Conservation (phyloP, 2,329 filamentous ascomycete genomes). For the Hypoxylon sp. region DNA sequence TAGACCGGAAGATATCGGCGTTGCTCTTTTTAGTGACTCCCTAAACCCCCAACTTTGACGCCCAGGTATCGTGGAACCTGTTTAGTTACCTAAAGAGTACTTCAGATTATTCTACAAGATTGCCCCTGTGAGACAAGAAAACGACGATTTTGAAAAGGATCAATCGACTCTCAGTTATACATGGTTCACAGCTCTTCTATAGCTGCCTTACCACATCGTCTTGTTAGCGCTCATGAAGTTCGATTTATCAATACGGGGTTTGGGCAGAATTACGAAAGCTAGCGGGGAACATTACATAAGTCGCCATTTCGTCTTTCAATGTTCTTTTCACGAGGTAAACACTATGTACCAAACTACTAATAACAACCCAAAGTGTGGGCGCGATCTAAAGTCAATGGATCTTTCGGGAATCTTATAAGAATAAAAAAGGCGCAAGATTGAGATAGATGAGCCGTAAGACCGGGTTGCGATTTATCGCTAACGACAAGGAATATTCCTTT, state of each 20-base stretch:
- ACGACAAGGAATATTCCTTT: conserved; percentile 37
- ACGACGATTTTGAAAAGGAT: conserved; percentile 22
- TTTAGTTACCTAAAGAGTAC: background rate
- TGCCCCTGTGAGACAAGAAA: conserved; percentile 21
- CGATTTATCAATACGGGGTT: conserved; percentile 38
- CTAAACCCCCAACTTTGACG: conserved; percentile 1
- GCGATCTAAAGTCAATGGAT: conserved; percentile 36
- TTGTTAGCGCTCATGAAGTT: conserved; percentile 32
- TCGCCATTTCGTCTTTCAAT: background rate
- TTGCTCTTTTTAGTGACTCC: conserved; percentile 16
- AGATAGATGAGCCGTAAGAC: conserved; percentile 43
- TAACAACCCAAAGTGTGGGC: conserved; percentile 12
- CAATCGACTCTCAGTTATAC: conserved; percentile 24
- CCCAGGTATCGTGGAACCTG: conserved; percentile 4
- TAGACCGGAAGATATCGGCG: conserved; percentile 6
- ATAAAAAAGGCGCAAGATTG: conserved; percentile 29
- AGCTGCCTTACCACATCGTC: conserved; percentile 33
- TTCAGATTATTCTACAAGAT: conserved; percentile 29
- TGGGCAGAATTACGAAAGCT: conserved; percentile 16
- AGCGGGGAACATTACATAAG: conserved; percentile 7
- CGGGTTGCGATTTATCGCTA: conserved; percentile 37
- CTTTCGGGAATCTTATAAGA: conserved; percentile 36
- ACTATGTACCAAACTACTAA: conserved; percentile 29
- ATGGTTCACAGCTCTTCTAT: conserved; percentile 34
- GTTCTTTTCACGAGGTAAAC: too few relatives aligned